Evolutionary conservation across 805 yeast genomes (phyloP).

Genomic region (Hanseniaspora nectarophila): DNA sequence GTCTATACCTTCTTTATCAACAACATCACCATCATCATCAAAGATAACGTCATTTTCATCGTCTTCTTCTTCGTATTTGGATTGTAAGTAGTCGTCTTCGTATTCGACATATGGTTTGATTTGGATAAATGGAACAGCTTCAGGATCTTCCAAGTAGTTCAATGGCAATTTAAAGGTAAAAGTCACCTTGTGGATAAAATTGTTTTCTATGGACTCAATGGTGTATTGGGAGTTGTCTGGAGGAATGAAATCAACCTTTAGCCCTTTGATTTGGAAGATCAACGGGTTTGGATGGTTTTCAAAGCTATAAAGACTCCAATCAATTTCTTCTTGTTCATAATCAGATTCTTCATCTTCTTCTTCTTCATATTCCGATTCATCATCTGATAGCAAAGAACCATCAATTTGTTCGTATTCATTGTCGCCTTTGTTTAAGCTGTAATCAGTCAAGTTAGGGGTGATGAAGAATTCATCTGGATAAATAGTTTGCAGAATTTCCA

Average conservation of each 20-base stretch:
- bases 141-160: conserved; percentile 5
- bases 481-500: conserved; percentile 79
- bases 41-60: conserved; percentile 6
- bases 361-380: conserved; percentile 23
- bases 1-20: conserved; percentile 12
- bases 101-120: conserved; percentile 5
- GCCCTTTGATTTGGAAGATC: conserved; percentile 7
- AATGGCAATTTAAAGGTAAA: conserved; percentile 6
- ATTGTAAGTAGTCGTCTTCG: conserved; percentile 6
- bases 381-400: conserved; percentile 17
- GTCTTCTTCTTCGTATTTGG: conserved; percentile 5
- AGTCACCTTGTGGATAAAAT: conserved; percentile 2
- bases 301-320: background rate
- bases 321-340: conserved; percentile 25
- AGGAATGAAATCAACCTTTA: conserved; percentile 11
- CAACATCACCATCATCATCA: conserved; percentile 15
- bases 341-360: conserved; percentile 28
- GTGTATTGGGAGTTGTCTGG: conserved; percentile 14
- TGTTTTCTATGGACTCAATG: conserved; percentile 10
- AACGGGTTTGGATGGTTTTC: conserved; percentile 14
- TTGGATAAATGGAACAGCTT: conserved; percentile 3
- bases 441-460: conserved; percentile 26
- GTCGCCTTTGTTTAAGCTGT: conserved; percentile 9
- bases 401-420: conserved; percentile 12
- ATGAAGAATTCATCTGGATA: conserved; percentile 70